Evolutionary conservation across 1,284 basidiomycete species (phyloP), one percentile per base, ranked within the genome.

Genomic region (Phylloboletellus chloephorus): DNA sequence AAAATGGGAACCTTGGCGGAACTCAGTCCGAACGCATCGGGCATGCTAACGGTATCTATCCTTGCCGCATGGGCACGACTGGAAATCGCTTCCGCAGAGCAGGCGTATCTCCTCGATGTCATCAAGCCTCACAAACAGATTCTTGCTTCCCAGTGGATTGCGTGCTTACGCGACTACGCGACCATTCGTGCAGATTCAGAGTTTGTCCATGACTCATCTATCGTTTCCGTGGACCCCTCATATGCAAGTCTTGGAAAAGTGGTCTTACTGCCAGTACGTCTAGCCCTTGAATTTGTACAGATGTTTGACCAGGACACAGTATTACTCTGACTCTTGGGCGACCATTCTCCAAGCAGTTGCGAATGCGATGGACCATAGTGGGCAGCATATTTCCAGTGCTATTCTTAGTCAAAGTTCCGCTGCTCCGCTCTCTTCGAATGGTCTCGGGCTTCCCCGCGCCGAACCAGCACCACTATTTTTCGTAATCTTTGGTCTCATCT

Each of bases 61-160:
- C 71, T 98, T 21, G 86, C 91, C 1, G 96, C 95, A 0, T 99
- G 95, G 95, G 94, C 95, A 11, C 85, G 96, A 58, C 72, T 99
- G 9, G 81, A 94, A 57, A 76, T 93, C 2, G 82, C 94, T 1
- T 85, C 83, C 46, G 63, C 72, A 0, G 71, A 78, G 25, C 89
- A 94, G 56, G 56, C 64, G 1, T 97, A 97, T 63, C 74, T 98
- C 5, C 68, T 75, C 20, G 74, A 85, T 15, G 88, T 99, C 1
- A 76, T 98, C 37, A 76, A 82, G 53, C 93, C 95, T 4, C 83
- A 97, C 58, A 71, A 84, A 24, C 65, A 73, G 5, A 73, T 79
- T 0, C 73, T 98, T 13, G 82, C 84, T 4, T 78, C 82, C 0
- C 76, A 93, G 42, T 99, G 96, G 96, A 76, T 96, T 32, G 82